Evolutionary conservation across 352 stramenopile species (phyloP).

Genomic region (Globisporangium takayamanum): DNA sequence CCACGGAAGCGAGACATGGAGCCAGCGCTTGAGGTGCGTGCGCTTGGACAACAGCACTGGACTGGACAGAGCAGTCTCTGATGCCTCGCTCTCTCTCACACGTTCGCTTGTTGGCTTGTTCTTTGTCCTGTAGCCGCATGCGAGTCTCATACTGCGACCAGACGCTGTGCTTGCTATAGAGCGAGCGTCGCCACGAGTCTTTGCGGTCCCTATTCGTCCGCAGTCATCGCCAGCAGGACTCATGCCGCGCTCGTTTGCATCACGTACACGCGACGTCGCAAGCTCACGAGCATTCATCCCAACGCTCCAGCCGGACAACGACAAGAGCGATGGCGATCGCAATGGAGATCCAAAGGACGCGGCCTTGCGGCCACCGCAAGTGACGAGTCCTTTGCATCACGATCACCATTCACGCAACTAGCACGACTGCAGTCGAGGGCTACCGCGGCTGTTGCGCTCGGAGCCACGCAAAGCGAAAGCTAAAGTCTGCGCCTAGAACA

Average conservation of each 20-base stretch:
- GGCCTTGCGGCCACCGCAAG: no score
- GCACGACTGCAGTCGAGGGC: no score
- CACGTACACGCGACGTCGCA: slow-evolving; percentile 2
- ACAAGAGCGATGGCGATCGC: background rate
- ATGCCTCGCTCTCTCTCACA: background rate
- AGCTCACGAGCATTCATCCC: background rate
- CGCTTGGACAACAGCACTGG: background rate
- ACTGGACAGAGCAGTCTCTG: background rate
- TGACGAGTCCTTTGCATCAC: no score
- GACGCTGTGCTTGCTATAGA: background rate
- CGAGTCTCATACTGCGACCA: background rate
- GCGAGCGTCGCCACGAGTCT: background rate
- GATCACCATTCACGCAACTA: no score
- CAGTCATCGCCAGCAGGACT: slow-evolving; percentile 41
- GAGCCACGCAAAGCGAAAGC: no score
- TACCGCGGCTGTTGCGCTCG: no score
- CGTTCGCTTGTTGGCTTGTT: background rate
- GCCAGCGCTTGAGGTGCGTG: slow-evolving; percentile 1
- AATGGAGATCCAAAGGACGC: no score
- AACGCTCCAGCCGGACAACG: background rate
- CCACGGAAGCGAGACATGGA: slow-evolving; percentile 1
- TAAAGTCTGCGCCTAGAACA: no score
- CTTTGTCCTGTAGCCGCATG: background rate
- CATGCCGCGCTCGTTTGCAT: slow-evolving; percentile 17
- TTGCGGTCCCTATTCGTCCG: slow-evolving; percentile 21